Evolutionary conservation across 805 yeast genomes (phyloP).

Genomic region (Ogataea neopini): DNA sequence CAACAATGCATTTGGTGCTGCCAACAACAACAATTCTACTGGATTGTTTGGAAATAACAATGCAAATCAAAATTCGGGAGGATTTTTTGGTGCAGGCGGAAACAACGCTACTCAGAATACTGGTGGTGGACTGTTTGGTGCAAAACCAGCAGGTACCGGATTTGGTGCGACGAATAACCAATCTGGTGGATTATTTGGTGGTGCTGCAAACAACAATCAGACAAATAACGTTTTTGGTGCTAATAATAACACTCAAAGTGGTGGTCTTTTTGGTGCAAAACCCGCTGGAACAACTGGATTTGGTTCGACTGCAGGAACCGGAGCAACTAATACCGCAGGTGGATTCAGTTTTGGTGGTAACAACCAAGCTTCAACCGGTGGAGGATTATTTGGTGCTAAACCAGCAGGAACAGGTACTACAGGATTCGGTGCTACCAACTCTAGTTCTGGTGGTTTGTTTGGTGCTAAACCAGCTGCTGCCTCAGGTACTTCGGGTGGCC

Average conservation of each 20-base stretch:
- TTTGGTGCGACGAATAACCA: conserved; percentile 17
- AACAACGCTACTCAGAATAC: conserved; percentile 6
- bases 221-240: conserved; percentile 15
- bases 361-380: conserved; percentile 30
- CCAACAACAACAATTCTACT: conserved; percentile 3
- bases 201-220: conserved; percentile 26
- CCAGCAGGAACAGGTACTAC: conserved; percentile 26
- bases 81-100: conserved; percentile 24
- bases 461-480: conserved; percentile 31
- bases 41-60: conserved; percentile 21
- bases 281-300: conserved; percentile 27
- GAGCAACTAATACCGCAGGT: conserved; percentile 14
- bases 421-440: conserved; percentile 30
- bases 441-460: conserved; percentile 38
- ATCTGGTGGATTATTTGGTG: conserved; percentile 37
- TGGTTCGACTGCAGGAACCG: conserved; percentile 29
- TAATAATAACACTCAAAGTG: conserved; percentile 31
- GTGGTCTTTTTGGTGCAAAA: conserved; percentile 41
- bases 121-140: conserved; percentile 36
- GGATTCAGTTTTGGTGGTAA: conserved; percentile 19
- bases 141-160: conserved; percentile 20
- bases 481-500: conserved; percentile 3
- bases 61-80: conserved; percentile 23
- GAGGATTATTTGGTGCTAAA: conserved; percentile 38
- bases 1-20: conserved; percentile 13